Conservation (phyloP, 2,329 filamentous ascomycete genomes). For the Beauveria sp. region DNA sequence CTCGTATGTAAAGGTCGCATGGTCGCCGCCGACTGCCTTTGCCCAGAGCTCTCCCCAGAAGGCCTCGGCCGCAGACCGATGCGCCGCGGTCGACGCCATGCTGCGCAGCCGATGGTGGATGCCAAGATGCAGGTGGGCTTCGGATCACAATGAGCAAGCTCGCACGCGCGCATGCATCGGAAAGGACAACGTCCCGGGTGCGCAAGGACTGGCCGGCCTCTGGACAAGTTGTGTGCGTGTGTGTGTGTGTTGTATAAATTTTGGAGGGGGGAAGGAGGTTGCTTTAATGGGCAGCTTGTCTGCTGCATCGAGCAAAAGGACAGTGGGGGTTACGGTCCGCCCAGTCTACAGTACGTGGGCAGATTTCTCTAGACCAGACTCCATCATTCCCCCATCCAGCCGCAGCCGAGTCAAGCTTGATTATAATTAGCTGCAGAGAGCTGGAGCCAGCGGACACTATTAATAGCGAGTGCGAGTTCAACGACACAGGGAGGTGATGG, state of each 20-base stretch:
- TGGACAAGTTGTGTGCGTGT: not conserved
- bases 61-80: not conserved
- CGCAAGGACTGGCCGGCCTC: not conserved
- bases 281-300: not conserved
- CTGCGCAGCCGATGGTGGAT: not conserved
- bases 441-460: too few species aligned
- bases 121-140: not conserved
- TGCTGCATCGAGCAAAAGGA: not conserved
- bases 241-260: not conserved
- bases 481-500: too few species aligned
- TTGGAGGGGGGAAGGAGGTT: not conserved
- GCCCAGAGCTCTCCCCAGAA: not conserved
- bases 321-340: not conserved
- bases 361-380: not conserved
- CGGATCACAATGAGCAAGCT: not conserved
- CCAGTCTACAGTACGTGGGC: not conserved
- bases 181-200: not conserved
- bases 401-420: not conserved
- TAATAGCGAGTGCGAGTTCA: too few species aligned
- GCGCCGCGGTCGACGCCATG: not conserved
- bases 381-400: not conserved
- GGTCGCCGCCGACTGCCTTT: not conserved
- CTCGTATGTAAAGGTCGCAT: conserved; percentile 2
- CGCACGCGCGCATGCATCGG: not conserved
- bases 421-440: too few species aligned